These are phyloP conservation scores for Aspergillus puulaauensis DNA, from an alignment of 2,329 filamentous ascomycete genomes.

Conservation along the genomic window DNA sequence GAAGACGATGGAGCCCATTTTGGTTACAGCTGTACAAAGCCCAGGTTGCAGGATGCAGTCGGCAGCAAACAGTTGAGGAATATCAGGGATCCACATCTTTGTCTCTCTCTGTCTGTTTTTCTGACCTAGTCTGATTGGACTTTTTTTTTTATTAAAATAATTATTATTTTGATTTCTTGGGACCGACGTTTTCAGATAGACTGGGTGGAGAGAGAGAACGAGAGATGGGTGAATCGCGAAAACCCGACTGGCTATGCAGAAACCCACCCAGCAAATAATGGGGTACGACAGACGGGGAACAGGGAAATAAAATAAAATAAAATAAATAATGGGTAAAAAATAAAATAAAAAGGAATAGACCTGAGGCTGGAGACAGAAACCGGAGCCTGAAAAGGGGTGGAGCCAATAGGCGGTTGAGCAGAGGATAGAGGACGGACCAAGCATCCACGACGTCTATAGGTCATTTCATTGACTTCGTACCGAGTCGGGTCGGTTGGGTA, in stretches of 20 bases:
- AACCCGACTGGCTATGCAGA: constrained; percentile 24
- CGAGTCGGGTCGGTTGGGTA: constrained; percentile 1
- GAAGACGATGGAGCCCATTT: constrained; percentile 27
- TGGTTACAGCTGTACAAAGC: constrained; percentile 37
- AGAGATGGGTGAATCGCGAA: constrained; percentile 22
- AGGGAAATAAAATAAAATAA: constrained; percentile 14
- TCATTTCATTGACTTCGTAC: constrained; percentile 8
- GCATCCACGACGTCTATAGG: constrained; percentile 13
- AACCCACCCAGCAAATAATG: constrained; percentile 18
- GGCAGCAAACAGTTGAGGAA: constrained; percentile 37
- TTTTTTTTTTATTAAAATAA: constrained; percentile 16
- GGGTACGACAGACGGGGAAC: constrained; percentile 16
- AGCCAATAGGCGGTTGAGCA: constrained; percentile 19
- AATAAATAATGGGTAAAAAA: constrained; percentile 8
- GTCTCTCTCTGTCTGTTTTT: constrained; percentile 12
- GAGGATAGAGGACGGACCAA: constrained; percentile 10
- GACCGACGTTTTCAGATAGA: constrained; percentile 21
- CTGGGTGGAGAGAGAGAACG: constrained; percentile 13
- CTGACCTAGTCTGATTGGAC: constrained; percentile 5
- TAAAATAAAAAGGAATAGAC: constrained; percentile 5
- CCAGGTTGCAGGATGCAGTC: constrained; percentile 30
- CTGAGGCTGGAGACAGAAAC: background rate
- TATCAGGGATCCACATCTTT: constrained; percentile 26
- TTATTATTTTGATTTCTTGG: constrained; percentile 16
- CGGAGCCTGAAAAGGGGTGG: constrained; percentile 21